Base-by-base conservation (phyloP, 176 grass and related monocot genomes). In the Triticum monococcum region DNA sequence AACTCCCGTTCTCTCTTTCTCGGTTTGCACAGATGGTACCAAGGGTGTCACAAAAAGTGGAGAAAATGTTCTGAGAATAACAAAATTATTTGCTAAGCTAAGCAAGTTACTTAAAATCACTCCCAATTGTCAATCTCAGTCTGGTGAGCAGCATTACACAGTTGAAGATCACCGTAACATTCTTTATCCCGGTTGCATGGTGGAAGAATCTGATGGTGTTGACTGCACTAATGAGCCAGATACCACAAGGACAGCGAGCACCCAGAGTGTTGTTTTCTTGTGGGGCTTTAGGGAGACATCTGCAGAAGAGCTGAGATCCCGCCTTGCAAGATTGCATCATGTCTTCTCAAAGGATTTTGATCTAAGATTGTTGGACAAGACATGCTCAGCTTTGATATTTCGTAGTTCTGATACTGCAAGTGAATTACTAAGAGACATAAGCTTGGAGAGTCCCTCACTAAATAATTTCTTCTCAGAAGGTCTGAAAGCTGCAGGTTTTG, bases 21-120 rank as follows among this genome's bases (percentile, higher is more conserved):
- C 5, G 40, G 35, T 78, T 59, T 87, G 20, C 35, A 26, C 93
- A 96, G 93, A 77, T 92, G 92, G 78, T 86, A 82, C 37, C 4
- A 84, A 59, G 64, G 54, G 64, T 82, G 45, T 82, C 31, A 89
- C 91, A 60, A 89, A 87, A 80, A 89, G 86, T 77, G 96, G 89
- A 69, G 73, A 86, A 84, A 92, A 98, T 88, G 90, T 94, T 88
- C 79, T 98, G 67, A 89, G 86, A 84, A 89, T 94, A 77, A 91
- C 75, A 77, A 91, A 85, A n/a, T 83, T 98, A 52, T 98, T 98
- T 98, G 86, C 90, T 64, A 89, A 93, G 85, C 45, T 98, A 62
- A 88, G 86, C 59, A 62, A 68, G 67, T 66, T 94, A 79, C 86
- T 94, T 30, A 94, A 89, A 86, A 85, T 87, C 33, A 76, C 59